Base-by-base conservation (phyloP, 306 rosid genomes). In the Cercis canadensis region DNA sequence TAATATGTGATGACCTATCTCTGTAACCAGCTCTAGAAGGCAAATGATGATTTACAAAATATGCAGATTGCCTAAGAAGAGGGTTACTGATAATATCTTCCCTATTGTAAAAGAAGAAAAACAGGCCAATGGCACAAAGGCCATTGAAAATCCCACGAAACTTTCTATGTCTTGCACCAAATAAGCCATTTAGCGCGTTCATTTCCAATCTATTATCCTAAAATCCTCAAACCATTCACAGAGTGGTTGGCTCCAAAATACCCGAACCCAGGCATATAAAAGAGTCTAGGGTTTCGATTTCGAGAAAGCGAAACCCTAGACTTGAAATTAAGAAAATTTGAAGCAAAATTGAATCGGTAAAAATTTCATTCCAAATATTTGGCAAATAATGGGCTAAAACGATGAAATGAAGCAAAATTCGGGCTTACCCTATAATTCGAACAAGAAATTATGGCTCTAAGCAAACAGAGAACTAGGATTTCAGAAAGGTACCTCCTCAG, bases 81-180 rank as follows among this genome's bases (percentile, higher is more conserved):
- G 85, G 85, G 69, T 70, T 77, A 15, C 50, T 82, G 53, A 84
- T 57, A 37, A 84, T 63, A 17, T 80, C 85, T 56, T 69, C 65
- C 29, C 83, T 53, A 33, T 81, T 77, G 72, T 70, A 81, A 52
- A 84, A 84, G 75, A 77, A 81, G 81, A 84, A 74, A 50, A 84
- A 69, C 70, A 84, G 73, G 18, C 74, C 67, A 75, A 70, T 7
- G 1, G 47, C 73, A 44, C 88, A 77, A 41, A 84, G 50, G 5
- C 65, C 81, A 57, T 80, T 70, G 79, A 84, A 77, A 74, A 81
- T 41, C 53, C 83, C 70, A 18, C 50, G 83, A 66, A 84, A 57
- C 3, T 21, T 70, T 70, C 70, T 65, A 6, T 63, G 53, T 62
- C 70, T 60, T 43, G 75, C 49, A 61, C 79, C 73, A 47, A 65